Evolutionary conservation across 73 alveolate species (phyloP), one percentile per base, ranked within the genome.

Genomic region (Uronychia setigera): DNA sequence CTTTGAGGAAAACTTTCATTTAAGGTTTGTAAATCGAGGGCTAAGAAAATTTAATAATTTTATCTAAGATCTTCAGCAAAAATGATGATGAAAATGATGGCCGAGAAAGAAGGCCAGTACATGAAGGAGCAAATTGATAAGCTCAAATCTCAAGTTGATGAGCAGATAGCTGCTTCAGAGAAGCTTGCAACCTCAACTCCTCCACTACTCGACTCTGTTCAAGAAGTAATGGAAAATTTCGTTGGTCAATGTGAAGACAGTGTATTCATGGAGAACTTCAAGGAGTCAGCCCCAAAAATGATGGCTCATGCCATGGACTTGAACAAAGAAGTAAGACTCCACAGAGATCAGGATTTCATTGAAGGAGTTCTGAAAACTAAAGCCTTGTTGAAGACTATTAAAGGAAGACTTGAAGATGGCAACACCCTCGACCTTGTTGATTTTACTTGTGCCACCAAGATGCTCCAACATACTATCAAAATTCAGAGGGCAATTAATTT

Each of bases 261-360:
- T 27, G 88, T 58, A 46, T 88, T 88, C 88, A 79, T 88, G 94
- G 60, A 29, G 32, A 88, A 88, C 85, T 88, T 88, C 91, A 88
- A 83, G 88, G 82, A 83, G 74, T 83, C 88, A 26, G 88, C 94
- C 11, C 94, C 94, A 35, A 86, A 79, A 5, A 82, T 88, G 26
- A 33, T 88, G 81, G 82, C 90, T 80, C 31, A 58, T 27, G 91
- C 91, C 60, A 88, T 86, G 59, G 94, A 88, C 58, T 76, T 32
- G 60, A 85, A 88, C 84, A n/a, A 1, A 1, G 35, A 80, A 1
- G 60, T 88, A 1, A 82, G 83, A 88, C 83, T 79, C 46, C 76
- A 75, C 5, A 87, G 94, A 77, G 94, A 88, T 81, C 75, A 79
- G 77, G 26, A 78, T 31, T 88, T 88, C 88, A 88, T 86, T 1